phyloP scores from a whole-genome alignment of 371 early-diverging fungal genomes.

The Rhizopus sp. region DNA sequence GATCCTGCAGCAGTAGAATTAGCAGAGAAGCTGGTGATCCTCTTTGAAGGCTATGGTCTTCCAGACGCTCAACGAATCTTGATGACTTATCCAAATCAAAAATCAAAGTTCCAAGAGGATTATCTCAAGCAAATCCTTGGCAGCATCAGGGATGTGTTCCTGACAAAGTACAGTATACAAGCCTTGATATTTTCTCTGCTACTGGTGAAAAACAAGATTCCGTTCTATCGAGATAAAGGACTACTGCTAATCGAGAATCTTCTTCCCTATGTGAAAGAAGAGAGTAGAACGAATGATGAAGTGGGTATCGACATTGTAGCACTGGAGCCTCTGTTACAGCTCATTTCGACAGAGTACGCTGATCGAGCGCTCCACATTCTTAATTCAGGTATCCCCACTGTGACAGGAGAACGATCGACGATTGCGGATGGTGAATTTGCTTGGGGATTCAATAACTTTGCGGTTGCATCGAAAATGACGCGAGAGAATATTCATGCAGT shows the following conservation, averaged over 20 bases:
- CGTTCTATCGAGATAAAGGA: constrained; percentile 66
- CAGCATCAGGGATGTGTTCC: constrained; percentile 65
- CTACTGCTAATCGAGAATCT: constrained; percentile 66
- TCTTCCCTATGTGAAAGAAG: constrained; percentile 49
- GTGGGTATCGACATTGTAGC: constrained; percentile 52
- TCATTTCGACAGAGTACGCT: constrained; percentile 68
- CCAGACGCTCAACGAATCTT: constrained; percentile 58
- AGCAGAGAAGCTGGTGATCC: constrained; percentile 51
- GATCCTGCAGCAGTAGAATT: constrained; percentile 30
- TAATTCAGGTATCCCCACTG: constrained; percentile 62
- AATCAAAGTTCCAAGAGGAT: constrained; percentile 72
- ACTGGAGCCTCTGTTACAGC: constrained; percentile 50
- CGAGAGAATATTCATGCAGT: constrained; percentile 57
- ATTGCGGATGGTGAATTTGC: constrained; percentile 29
- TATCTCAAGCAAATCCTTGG: constrained; percentile 68
- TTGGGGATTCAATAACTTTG: constrained; percentile 37
- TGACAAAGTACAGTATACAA: constrained; percentile 62
- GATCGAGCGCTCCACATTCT: constrained; percentile 70
- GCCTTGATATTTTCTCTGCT: constrained; percentile 66
- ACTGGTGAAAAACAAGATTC: constrained; percentile 64
- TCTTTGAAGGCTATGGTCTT: constrained; percentile 58
- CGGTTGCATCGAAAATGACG: constrained; percentile 37
- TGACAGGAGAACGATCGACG: constrained; percentile 9
- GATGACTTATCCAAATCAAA: constrained; percentile 62
- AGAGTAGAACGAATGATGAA: neutral